Evolutionary conservation across 2,329 filamentous ascomycete genomes (phyloP).

Genomic region (Monosporascus ibericus): DNA sequence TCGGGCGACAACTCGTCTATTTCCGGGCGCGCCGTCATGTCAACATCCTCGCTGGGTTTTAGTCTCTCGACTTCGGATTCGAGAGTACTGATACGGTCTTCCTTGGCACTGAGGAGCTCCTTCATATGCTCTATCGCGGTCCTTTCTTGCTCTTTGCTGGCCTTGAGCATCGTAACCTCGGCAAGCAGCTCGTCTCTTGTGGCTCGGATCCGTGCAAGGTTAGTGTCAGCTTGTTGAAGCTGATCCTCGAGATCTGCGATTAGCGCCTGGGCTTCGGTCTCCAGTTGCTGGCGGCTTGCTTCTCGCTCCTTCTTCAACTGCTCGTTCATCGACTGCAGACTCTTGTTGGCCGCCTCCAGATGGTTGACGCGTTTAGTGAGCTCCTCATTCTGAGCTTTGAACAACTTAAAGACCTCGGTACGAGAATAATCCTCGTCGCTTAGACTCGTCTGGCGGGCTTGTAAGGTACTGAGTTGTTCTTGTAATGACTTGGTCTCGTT

Average conservation of each 20-base stretch:
- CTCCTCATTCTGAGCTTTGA: conserved; percentile 87
- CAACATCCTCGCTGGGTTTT: conserved; percentile 40
- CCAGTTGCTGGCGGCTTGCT: conserved; percentile 71
- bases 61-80: conserved; percentile 78
- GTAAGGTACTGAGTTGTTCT: conserved; percentile 74
- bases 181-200: conserved; percentile 79
- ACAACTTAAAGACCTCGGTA: conserved; percentile 87
- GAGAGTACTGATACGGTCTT: conserved; percentile 72
- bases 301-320: conserved; percentile 81
- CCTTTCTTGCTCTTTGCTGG: conserved; percentile 70
- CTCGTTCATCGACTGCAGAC: conserved; percentile 77
- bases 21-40: conserved; percentile 39
- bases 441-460: conserved; percentile 59
- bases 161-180: conserved; percentile 73
- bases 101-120: conserved; percentile 72
- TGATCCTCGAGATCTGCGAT: conserved; percentile 77
- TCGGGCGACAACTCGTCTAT: conserved; percentile 59
- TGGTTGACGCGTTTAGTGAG: conserved; percentile 88
- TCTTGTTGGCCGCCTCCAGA: conserved; percentile 80
- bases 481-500: conserved; percentile 68
- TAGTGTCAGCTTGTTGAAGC: conserved; percentile 72
- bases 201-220: conserved; percentile 79
- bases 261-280: conserved; percentile 69
- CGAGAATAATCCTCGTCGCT: conserved; percentile 91
- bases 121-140: conserved; percentile 66